Conservation (phyloP, 768 basidiomycete species). For the Boletus huronensis region DNA sequence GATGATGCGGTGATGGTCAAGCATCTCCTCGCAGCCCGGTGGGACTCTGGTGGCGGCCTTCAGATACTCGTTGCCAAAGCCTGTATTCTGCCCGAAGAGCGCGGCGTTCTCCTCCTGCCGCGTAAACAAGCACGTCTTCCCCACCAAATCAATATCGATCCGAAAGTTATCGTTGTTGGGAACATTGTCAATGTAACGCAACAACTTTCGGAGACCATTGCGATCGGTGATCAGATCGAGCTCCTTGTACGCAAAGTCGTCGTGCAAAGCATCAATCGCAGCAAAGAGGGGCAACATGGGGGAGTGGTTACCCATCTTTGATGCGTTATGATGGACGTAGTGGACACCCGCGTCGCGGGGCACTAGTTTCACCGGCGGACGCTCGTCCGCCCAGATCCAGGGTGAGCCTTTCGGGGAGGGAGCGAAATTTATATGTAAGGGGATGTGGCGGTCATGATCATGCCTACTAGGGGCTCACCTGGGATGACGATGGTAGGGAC, state of each 20-base stretch:
- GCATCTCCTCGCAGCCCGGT: slow-evolving; percentile 45
- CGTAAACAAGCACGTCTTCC: slow-evolving; percentile 58
- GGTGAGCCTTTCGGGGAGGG: slow-evolving; percentile 52
- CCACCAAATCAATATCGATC: slow-evolving; percentile 65
- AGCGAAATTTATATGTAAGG: background rate
- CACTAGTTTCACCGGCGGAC: slow-evolving; percentile 51
- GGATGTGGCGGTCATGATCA: background rate
- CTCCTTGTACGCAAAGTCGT: slow-evolving; percentile 28
- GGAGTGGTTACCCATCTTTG: slow-evolving; percentile 35
- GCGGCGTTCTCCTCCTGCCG: slow-evolving; percentile 44
- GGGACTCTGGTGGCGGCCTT: slow-evolving; percentile 48
- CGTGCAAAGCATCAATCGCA: slow-evolving; percentile 47
- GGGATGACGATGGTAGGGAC: slow-evolving; percentile 52
- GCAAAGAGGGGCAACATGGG: slow-evolving; percentile 54
- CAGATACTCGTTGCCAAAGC: slow-evolving; percentile 63
- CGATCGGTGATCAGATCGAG: slow-evolving; percentile 58
- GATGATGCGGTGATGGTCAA: slow-evolving; percentile 62
- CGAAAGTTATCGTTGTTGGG: slow-evolving; percentile 46
- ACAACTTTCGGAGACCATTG: slow-evolving; percentile 60
- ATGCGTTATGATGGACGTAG: slow-evolving; percentile 58
- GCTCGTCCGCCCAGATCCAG: slow-evolving; percentile 48
- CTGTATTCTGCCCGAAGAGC: slow-evolving; percentile 28
- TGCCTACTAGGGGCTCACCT: slow-evolving; percentile 31
- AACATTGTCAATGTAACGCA: slow-evolving; percentile 43
- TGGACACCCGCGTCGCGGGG: slow-evolving; percentile 48